Evolutionary conservation across 208 protist species (phyloP).

Genomic region (Wallacemonas rigidus): DNA sequence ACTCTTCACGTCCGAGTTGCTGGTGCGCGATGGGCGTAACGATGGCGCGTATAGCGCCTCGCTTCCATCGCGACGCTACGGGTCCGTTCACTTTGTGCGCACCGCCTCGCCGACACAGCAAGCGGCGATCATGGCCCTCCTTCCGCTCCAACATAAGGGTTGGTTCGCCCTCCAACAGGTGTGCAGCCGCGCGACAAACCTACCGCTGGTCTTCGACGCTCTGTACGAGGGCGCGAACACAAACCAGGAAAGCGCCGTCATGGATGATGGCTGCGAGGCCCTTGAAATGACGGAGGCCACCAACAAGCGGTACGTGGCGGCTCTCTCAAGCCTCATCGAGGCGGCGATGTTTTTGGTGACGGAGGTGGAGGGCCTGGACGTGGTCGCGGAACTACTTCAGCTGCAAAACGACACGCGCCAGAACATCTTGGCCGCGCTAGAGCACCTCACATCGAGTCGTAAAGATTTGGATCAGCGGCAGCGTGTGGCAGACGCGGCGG

Average conservation of each 20-base stretch:
- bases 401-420: conserved; percentile 49
- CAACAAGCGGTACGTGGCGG: conserved; percentile 44
- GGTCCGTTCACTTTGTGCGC: conserved; percentile 31
- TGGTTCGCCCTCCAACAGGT: conserved; percentile 66
- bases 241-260: conserved; percentile 39
- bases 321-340: conserved; percentile 43
- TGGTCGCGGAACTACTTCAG: conserved; percentile 31
- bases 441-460: conserved; percentile 48
- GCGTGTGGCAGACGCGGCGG: conserved; percentile 8
- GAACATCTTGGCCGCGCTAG: conserved; percentile 47
- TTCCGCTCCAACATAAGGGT: conserved; percentile 77
- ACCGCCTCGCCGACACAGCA: conserved; percentile 45
- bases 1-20: conserved; percentile 35
- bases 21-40: conserved; percentile 54
- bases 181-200: conserved; percentile 48
- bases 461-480: conserved; percentile 37
- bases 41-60: conserved; percentile 34
- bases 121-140: conserved; percentile 53
- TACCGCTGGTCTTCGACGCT: conserved; percentile 69
- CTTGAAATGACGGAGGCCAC: conserved; percentile 34
- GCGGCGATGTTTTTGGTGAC: conserved; percentile 47
- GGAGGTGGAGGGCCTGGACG: conserved; percentile 60
- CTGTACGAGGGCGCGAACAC: conserved; percentile 49
- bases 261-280: conserved; percentile 28
- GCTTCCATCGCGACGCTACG: conserved; percentile 29